Base-by-base conservation (phyloP, 495 filamentous ascomycete genomes). In the Penicillium flavigenum region DNA sequence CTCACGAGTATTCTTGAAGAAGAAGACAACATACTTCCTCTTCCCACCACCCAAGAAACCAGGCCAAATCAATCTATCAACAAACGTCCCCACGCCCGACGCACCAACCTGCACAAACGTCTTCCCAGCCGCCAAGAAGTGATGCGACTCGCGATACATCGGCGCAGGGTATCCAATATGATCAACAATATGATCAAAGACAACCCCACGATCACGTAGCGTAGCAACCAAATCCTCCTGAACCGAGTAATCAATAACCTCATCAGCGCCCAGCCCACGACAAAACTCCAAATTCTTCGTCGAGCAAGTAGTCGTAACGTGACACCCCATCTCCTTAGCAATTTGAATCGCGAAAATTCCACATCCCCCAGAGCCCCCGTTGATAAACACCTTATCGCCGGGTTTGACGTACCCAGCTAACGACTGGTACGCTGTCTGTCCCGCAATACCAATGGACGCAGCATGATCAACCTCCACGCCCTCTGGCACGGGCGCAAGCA, bases 281-380 rank as follows among this genome's bases (percentile, higher is more conserved):
- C 80, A 82, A 0, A 88, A 69, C 27, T 81, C 75, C 0, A 76
- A 72, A 64, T 89, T 89, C 9, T 63, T 66, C 2, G 70, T 73
- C 10, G 83, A 86, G 57, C 86, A 89, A 3, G 78, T 78, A 5
- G 74, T 70, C 1, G 81, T 84, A 16, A 89, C 84, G 55, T 81
- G 73, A 60, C 83, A 86, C 0, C 85, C 84, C 8, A 83, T 50
- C 8, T 72, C 73, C 64, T 87, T 88, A 4, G 85, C 86, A 55
- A 88, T 78, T 64, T 88, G 85, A 36, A 89, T 83, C 5, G 76
- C 78, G 55, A 81, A 85, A 0, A 77, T 76, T 0, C 86, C 86
- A 1, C 73, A 75, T 8, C 86, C 85, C 12, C 86, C 86, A 4
- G 79, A 82, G 2, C 85, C 86, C 32, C 82, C 86, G 56, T 88